Percentiles rank a stretch among this genome's conserved stretches.
Conservation (phyloP, 257 asterid genomes). For the Forsythia suspensa region DNA sequence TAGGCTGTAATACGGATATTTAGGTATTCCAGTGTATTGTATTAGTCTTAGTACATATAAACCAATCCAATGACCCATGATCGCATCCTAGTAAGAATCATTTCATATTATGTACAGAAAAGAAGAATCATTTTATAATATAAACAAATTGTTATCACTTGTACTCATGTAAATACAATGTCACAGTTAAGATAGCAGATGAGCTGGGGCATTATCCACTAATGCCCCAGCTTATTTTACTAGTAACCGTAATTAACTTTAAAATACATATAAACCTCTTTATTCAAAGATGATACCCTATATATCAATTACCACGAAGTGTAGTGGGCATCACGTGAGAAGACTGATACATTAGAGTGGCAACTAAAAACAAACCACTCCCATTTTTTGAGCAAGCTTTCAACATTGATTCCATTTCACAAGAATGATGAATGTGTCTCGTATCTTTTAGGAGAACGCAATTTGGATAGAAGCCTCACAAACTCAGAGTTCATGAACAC, state of each 20-base stretch:
- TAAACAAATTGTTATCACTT: background rate
- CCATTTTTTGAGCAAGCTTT: background rate
- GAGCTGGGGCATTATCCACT: background rate
- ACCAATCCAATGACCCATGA: constrained; percentile 3
- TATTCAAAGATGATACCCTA: background rate
- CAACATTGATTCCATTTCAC: background rate
- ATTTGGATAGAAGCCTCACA: background rate
- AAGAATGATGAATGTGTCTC: background rate
- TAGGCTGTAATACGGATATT: constrained; percentile 47
- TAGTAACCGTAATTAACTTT: background rate
- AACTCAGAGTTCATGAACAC: constrained; percentile 5
- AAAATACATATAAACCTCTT: background rate
- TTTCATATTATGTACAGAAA: constrained; percentile 4
- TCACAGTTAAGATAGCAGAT: background rate
- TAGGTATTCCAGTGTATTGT: constrained; percentile 13
- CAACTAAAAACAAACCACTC: background rate
- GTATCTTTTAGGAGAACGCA: background rate
- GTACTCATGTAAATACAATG: background rate
- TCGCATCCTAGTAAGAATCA: constrained; percentile 7
- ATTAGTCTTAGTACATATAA: constrained; percentile 2
- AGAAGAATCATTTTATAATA: constrained; percentile 8
- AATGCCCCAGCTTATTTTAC: background rate
- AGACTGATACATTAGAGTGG: background rate
- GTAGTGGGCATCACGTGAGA: background rate
- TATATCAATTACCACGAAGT: background rate